Conservation (phyloP, 768 basidiomycete genomes). For the Lactarius tabidus region DNA sequence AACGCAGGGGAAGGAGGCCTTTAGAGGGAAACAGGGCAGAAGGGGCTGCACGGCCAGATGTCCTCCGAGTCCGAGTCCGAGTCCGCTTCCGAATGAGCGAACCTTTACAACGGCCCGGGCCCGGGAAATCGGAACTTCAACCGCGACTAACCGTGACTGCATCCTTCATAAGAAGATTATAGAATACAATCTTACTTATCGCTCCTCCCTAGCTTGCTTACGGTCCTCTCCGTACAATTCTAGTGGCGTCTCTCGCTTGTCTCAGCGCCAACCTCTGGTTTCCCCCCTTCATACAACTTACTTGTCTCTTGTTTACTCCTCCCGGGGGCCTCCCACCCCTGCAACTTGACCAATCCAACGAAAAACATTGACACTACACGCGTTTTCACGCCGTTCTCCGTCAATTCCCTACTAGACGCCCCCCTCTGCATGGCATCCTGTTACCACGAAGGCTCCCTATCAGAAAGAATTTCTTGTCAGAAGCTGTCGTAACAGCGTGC, state of each 20-base stretch:
- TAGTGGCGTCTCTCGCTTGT: conserved; percentile 21
- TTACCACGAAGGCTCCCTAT: conserved; percentile 23
- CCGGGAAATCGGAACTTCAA: conserved; percentile 7
- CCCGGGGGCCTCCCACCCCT: background rate
- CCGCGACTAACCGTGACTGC: background rate
- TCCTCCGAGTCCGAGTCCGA: background rate
- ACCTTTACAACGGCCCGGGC: conserved; percentile 6
- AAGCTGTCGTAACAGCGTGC: conserved; percentile 23
- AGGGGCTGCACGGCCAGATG: background rate
- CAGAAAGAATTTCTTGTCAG: conserved; percentile 23
- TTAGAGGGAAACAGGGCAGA: conserved; percentile 19
- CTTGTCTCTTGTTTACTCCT: background rate
- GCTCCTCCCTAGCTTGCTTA: conserved; percentile 10
- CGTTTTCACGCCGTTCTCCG: conserved; percentile 20
- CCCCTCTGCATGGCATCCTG: conserved; percentile 22
- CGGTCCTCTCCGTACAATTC: conserved; percentile 22
- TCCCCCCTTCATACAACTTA: background rate
- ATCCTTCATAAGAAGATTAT: background rate
- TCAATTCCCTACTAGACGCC: conserved; percentile 7
- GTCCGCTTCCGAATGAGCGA: background rate
- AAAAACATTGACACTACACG: conserved; percentile 12
- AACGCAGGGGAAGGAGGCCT: conserved; percentile 2
- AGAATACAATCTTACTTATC: conserved; percentile 1
- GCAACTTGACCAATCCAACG: background rate
- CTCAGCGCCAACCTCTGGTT: conserved; percentile 16